Evolutionary conservation across 164 flowering plant genomes (phyloP).

Genomic region (Stephania yunnanensis): DNA sequence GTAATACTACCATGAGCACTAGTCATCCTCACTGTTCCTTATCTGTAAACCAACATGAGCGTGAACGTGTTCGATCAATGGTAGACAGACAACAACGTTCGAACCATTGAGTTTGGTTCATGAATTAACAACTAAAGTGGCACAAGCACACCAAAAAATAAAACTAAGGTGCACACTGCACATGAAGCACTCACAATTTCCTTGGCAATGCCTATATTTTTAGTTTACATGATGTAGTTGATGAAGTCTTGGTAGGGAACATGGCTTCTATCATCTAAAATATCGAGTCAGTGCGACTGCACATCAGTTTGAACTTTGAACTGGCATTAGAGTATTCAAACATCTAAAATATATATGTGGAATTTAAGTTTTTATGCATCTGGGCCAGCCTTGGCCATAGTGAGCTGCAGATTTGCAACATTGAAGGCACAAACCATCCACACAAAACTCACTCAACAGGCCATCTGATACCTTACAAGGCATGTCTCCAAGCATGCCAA

Average conservation of each 20-base stretch:
- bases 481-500: constrained; percentile 3
- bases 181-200: not conserved
- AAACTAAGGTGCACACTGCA: not conserved
- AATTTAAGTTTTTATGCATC: too few relatives aligned
- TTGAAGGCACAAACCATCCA: too few relatives aligned
- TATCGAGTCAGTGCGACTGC: not conserved
- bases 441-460: not conserved
- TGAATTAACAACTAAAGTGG: not conserved
- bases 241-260: not conserved
- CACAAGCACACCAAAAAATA: not conserved
- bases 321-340: not conserved
- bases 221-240: not conserved
- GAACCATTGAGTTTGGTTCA: not conserved
- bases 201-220: not conserved
- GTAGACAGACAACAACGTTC: not conserved
- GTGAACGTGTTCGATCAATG: not conserved
- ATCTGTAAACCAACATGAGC: not conserved
- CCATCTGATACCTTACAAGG: not conserved
- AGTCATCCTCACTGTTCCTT: not conserved
- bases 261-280: not conserved
- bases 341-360: not conserved
- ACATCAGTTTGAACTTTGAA: not conserved
- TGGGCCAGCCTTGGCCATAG: too few relatives aligned
- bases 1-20: not conserved
- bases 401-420: too few relatives aligned